Conservation (phyloP, 2,329 filamentous ascomycete species). For the Ophiostoma tasmaniense region DNA sequence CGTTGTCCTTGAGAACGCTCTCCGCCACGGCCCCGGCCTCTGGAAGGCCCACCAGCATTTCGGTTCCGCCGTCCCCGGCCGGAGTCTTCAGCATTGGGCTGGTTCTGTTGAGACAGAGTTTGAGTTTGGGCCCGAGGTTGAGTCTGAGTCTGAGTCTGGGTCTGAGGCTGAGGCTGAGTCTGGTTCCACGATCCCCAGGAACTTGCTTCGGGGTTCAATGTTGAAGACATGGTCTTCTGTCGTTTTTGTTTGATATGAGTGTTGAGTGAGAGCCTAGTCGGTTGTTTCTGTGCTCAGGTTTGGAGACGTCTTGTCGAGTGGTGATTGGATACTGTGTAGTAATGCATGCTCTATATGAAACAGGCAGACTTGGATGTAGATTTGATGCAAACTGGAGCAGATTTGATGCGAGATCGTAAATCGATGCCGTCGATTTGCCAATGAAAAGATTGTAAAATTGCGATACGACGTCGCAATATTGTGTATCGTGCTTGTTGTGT, state of each 20-base stretch:
- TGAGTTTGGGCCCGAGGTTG: neutral
- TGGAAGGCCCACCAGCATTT: neutral
- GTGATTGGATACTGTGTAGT: neutral
- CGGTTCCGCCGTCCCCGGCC: conserved; percentile 9
- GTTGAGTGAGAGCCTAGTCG: neutral
- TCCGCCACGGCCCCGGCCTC: conserved; percentile 7
- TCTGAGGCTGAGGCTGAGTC: neutral
- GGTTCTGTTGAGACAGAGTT: neutral
- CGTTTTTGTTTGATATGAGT: neutral
- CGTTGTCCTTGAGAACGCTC: neutral
- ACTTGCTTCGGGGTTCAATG: conserved; percentile 12
- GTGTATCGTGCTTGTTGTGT: neutral
- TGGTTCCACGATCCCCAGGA: neutral
- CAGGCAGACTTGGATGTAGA: neutral
- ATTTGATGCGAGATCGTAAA: neutral
- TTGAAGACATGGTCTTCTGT: neutral
- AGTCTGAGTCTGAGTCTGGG: neutral
- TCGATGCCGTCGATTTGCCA: neutral
- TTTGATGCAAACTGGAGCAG: neutral
- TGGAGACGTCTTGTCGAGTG: conserved; percentile 5
- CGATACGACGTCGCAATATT: neutral
- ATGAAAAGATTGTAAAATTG: neutral
- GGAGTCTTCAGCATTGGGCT: neutral
- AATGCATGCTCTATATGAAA: neutral
- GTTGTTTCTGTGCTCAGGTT: conserved; percentile 29